phyloP scores from a whole-genome alignment of 371 early-diverging fungal genomes.

The Saksenaea vasiformis region DNA sequence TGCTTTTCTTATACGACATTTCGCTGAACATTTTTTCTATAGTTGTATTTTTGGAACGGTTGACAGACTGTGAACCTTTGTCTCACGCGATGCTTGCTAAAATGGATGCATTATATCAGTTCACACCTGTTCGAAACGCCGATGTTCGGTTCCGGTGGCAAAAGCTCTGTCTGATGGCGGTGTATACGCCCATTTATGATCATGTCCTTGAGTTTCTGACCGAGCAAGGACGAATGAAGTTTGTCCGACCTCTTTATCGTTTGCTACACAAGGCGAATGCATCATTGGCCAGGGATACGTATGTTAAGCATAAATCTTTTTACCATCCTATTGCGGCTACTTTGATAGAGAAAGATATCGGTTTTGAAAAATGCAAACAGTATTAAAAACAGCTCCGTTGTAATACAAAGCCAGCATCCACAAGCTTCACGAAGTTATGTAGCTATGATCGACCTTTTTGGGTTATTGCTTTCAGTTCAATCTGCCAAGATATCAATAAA shows the following conservation, averaged over 20 bases:
- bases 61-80: conserved; percentile 63
- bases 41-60: conserved; percentile 80
- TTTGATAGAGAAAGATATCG: conserved; percentile 79
- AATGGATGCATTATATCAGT: conserved; percentile 72
- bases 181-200: conserved; percentile 72
- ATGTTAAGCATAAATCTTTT: conserved; percentile 67
- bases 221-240: conserved; percentile 94
- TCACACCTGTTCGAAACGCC: conserved; percentile 69
- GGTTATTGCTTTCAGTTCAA: too few species aligned
- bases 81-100: conserved; percentile 55
- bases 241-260: conserved; percentile 79
- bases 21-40: not conserved
- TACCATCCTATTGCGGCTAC: conserved; percentile 91
- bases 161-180: conserved; percentile 72
- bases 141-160: conserved; percentile 90
- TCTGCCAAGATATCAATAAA: too few species aligned
- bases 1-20: not conserved
- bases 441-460: too few species aligned
- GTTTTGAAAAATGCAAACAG: conserved; percentile 25
- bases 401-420: too few species aligned
- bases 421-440: too few species aligned
- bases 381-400: too few species aligned
- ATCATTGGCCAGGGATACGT: conserved; percentile 77
- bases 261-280: conserved; percentile 54
- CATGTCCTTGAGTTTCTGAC: conserved; percentile 77